A percentile compares a stretch with the other conserved stretches of the same genome.
Evolutionary conservation across 2,329 filamentous ascomycete species (phyloP).

Genomic region (Colletotrichum tamarilloi): DNA sequence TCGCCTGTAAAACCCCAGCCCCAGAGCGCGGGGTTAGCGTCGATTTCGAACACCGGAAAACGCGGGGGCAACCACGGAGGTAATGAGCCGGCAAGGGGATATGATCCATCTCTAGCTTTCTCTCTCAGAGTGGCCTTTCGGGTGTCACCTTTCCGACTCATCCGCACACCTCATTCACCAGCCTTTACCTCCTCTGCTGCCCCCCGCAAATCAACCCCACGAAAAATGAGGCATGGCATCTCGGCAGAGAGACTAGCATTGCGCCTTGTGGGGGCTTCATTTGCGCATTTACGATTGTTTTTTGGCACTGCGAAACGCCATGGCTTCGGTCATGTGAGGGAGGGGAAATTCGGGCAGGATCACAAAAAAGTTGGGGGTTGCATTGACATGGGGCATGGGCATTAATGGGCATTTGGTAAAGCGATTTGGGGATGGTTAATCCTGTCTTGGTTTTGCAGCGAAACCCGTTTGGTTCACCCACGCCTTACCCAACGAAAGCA

Average conservation of each 20-base stretch:
- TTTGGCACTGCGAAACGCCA: conserved; percentile 5
- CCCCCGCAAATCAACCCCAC: conserved; percentile 10
- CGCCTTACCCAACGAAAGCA: conserved; percentile 10
- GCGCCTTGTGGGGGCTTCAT: conserved; percentile 7
- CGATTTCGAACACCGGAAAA: conserved; percentile 27
- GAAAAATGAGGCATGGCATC: not conserved
- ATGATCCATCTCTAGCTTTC: conserved; percentile 7
- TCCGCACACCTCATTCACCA: conserved; percentile 2
- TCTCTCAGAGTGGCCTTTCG: not conserved
- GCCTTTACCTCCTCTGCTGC: not conserved
- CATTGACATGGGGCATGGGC: conserved; percentile 31
- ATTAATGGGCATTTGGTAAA: conserved; percentile 31
- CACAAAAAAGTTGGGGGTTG: conserved; percentile 29
- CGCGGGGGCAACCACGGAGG: conserved; percentile 21
- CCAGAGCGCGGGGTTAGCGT: conserved; percentile 28
- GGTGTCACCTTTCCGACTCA: conserved; percentile 19
- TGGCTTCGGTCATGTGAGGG: conserved; percentile 28
- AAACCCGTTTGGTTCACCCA: conserved; percentile 22
- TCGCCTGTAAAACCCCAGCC: conserved; percentile 27
- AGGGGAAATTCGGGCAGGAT: not conserved
- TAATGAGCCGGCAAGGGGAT: conserved; percentile 2
- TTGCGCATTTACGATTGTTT: conserved; percentile 16
- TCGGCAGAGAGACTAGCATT: conserved; percentile 14
- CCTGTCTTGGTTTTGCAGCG: conserved; percentile 5
- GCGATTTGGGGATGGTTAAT: conserved; percentile 18